A percentile compares a stretch with the other conserved stretches of the same genome.
Conservation (phyloP, 306 rosid genomes). For the Acmispon strigosus region DNA sequence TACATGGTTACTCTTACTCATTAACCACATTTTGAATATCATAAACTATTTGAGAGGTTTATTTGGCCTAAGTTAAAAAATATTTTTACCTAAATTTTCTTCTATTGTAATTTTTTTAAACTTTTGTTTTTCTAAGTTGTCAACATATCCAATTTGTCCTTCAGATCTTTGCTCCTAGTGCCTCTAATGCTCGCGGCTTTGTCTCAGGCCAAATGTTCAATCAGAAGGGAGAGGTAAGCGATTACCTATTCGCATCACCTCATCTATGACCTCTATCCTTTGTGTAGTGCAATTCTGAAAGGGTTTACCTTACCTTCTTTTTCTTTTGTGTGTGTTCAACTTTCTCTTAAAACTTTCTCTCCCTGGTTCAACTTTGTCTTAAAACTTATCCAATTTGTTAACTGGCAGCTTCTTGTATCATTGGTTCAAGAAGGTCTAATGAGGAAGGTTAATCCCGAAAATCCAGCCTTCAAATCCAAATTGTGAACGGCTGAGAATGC, state of each 20-base stretch:
- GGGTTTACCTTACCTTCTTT: not conserved
- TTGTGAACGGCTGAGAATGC: constrained; percentile 36
- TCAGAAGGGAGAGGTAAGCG: constrained; percentile 76
- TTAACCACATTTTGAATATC: not conserved
- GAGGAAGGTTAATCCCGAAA: constrained; percentile 29
- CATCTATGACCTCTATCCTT: not conserved
- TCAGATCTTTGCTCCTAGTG: constrained; percentile 53
- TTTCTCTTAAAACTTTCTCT: not conserved
- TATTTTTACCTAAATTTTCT: not conserved
- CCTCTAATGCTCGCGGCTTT: constrained; percentile 63
- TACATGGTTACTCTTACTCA: not conserved
- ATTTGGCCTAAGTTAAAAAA: not conserved
- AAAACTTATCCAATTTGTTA: not conserved
- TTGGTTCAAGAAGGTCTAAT: constrained; percentile 78
- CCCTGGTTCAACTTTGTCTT: not conserved
- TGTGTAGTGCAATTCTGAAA: not conserved
- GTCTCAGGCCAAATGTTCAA: constrained; percentile 77
- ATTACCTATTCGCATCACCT: not conserved
- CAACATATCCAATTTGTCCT: constrained; percentile 12
- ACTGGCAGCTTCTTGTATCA: constrained; percentile 46
- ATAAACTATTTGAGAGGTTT: not conserved
- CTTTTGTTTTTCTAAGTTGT: constrained; percentile 5
- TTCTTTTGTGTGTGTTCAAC: not conserved
- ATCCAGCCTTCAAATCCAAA: constrained; percentile 38
- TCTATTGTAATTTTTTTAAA: not conserved